Conservation (phyloP, 1,139 yeast species). For the Candida pseudoviswanathii region DNA sequence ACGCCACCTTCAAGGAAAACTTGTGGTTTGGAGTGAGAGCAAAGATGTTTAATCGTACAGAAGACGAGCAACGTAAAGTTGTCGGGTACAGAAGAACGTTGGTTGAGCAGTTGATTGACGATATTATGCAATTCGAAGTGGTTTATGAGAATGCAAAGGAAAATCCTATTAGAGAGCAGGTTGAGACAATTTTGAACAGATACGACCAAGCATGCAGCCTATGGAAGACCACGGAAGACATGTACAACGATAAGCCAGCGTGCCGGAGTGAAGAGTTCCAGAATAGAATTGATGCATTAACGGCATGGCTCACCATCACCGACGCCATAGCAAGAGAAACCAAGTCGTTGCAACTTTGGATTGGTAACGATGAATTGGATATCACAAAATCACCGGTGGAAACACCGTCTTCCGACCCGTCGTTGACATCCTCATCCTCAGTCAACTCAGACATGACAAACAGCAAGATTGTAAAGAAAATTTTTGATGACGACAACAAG, state of each 20-base stretch:
- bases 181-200: conserved; percentile 56
- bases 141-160: conserved; percentile 36
- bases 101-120: conserved; percentile 75
- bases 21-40: conserved; percentile 84
- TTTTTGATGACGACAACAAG: conserved; percentile 59
- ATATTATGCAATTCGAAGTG: conserved; percentile 64
- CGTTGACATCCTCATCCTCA: conserved; percentile 5
- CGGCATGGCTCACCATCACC: conserved; percentile 82
- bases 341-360: conserved; percentile 62
- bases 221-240: conserved; percentile 80
- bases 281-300: conserved; percentile 70
- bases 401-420: conserved; percentile 17
- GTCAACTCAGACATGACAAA: conserved; percentile 30
- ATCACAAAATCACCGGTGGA: conserved; percentile 42
- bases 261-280: conserved; percentile 68
- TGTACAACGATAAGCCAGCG: conserved; percentile 77
- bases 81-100: conserved; percentile 72
- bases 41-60: conserved; percentile 76
- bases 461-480: conserved; percentile 33
- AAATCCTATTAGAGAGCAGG: conserved; percentile 49
- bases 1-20: conserved; percentile 70
- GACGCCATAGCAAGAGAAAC: conserved; percentile 66
- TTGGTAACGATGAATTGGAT: conserved; percentile 80
- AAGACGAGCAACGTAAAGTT: conserved; percentile 75
- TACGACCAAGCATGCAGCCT: conserved; percentile 72